Evolutionary conservation across 2,329 filamentous ascomycete genomes (phyloP).

Genomic region (Pseudovirgaria hyperparasitica): DNA sequence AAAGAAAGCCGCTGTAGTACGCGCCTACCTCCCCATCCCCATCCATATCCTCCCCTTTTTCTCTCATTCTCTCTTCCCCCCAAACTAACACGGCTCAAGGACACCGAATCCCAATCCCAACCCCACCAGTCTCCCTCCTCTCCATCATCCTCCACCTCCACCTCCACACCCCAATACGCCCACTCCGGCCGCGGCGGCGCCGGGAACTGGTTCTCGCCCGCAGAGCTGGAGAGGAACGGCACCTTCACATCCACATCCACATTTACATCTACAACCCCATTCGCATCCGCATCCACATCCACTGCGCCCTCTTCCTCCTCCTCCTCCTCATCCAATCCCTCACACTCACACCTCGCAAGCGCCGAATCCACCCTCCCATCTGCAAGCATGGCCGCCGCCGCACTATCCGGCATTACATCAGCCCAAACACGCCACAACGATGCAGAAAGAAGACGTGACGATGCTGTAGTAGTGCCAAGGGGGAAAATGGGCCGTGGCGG

Average conservation of each 20-base stretch:
- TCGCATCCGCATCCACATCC: neutral
- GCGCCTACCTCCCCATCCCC: too few relatives aligned
- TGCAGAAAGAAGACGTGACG: too few relatives aligned
- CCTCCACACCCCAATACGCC: constrained; percentile 21
- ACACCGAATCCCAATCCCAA: constrained; percentile 18
- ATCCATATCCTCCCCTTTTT: too few relatives aligned
- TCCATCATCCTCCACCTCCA: constrained; percentile 6
- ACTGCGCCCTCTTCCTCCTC: constrained; percentile 1
- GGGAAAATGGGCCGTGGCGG: constrained; percentile 29
- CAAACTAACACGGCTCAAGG: too few relatives aligned
- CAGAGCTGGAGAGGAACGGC: constrained; percentile 25
- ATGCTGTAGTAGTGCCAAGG: constrained; percentile 21
- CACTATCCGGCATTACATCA: constrained; percentile 23
- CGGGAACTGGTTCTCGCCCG: constrained; percentile 34
- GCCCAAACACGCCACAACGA: too few relatives aligned
- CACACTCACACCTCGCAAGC: constrained; percentile 6
- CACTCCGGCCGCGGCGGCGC: constrained; percentile 33
- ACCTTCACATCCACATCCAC: constrained; percentile 19
- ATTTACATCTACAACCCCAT: too few relatives aligned
- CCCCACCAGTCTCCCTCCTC: constrained; percentile 10
- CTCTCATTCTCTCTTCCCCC: too few relatives aligned
- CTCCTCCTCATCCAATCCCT: neutral
- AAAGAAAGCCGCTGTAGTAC: too few relatives aligned
- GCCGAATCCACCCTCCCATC: constrained; percentile 17
- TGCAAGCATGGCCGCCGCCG: constrained; percentile 13